phyloP scores from a whole-genome alignment of 768 basidiomycete genomes.

The Lactifluus piperatus region DNA sequence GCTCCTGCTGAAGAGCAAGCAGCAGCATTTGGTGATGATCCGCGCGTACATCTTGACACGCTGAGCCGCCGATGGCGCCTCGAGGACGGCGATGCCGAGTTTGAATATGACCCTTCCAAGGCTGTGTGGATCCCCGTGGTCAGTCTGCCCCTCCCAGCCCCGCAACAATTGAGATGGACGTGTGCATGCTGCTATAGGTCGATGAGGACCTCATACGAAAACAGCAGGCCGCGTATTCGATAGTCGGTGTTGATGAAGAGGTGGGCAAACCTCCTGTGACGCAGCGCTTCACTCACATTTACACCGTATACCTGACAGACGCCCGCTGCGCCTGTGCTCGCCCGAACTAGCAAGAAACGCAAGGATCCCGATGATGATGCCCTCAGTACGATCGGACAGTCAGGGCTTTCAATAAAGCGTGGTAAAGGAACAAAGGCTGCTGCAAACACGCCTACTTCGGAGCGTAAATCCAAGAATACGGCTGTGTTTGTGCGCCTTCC shows the following conservation, averaged over 20 bases:
- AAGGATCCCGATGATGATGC: constrained; percentile 69
- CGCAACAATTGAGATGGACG: constrained; percentile 17
- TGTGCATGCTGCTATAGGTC: constrained; percentile 39
- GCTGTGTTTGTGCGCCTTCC: constrained; percentile 88
- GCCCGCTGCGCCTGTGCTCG: constrained; percentile 80
- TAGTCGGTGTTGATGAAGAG: constrained; percentile 90
- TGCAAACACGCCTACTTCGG: constrained; percentile 21
- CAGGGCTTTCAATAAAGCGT: constrained; percentile 56
- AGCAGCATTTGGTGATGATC: constrained; percentile 71
- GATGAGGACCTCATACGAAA: constrained; percentile 80
- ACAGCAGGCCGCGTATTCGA: constrained; percentile 93
- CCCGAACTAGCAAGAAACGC: constrained; percentile 72
- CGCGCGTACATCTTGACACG: constrained; percentile 74
- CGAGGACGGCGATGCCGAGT: constrained; percentile 87
- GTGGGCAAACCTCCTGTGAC: constrained; percentile 36
- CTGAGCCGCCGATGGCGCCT: constrained; percentile 73
- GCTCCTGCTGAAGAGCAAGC: constrained; percentile 49
- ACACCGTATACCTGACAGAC: constrained; percentile 39
- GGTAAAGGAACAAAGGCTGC: constrained; percentile 48
- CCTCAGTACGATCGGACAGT: constrained; percentile 38
- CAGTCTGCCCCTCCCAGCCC: constrained; percentile 27
- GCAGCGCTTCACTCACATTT: constrained; percentile 20
- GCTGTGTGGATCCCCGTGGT: constrained; percentile 82
- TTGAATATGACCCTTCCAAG: constrained; percentile 77
- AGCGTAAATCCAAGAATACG: constrained; percentile 81